These are phyloP conservation scores for Podila epicladia DNA, from an alignment of 192 early-diverging fungal species.

Conservation along the genomic window DNA sequence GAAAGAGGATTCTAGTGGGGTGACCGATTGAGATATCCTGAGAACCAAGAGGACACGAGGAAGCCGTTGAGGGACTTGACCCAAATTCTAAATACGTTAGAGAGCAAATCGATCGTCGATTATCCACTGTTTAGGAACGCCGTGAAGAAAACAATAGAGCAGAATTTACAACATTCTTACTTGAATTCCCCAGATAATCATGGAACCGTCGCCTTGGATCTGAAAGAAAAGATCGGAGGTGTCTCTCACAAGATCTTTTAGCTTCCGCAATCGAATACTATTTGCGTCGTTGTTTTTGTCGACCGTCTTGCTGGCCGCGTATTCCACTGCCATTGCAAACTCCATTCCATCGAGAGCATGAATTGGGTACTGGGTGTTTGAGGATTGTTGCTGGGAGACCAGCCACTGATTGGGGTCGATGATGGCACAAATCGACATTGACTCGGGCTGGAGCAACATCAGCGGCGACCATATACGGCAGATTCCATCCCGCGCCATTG, in stretches of 20 bases:
- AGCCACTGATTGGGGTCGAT: constrained; percentile 75
- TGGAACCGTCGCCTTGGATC: constrained; percentile 72
- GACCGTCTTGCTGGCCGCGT: constrained; percentile 37
- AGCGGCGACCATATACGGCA: constrained; percentile 77
- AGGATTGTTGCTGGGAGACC: constrained; percentile 32
- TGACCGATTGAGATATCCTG: constrained; percentile 64
- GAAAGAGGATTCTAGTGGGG: constrained; percentile 61
- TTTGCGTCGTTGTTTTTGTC: constrained; percentile 50
- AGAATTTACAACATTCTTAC: constrained; percentile 38
- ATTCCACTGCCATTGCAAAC: constrained; percentile 54
- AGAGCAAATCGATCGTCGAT: too few relatives aligned
- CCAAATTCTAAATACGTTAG: constrained; percentile 61
- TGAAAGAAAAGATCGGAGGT: constrained; percentile 84
- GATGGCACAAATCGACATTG: constrained; percentile 72
- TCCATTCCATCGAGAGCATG: constrained; percentile 69
- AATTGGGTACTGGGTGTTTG: constrained; percentile 59
- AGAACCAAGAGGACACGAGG: constrained; percentile 76
- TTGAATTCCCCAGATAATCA: constrained; percentile 84
- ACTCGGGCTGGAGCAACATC: constrained; percentile 55
- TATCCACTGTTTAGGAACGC: too few relatives aligned
- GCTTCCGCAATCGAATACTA: constrained; percentile 53
- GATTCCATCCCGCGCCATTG: constrained; percentile 73
- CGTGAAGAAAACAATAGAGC: background rate
- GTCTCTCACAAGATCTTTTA: constrained; percentile 71
- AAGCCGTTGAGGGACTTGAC: constrained; percentile 65